These are phyloP conservation scores for Coffea eugenioides DNA, from an alignment of 257 asterid species.

Conservation along the genomic window DNA sequence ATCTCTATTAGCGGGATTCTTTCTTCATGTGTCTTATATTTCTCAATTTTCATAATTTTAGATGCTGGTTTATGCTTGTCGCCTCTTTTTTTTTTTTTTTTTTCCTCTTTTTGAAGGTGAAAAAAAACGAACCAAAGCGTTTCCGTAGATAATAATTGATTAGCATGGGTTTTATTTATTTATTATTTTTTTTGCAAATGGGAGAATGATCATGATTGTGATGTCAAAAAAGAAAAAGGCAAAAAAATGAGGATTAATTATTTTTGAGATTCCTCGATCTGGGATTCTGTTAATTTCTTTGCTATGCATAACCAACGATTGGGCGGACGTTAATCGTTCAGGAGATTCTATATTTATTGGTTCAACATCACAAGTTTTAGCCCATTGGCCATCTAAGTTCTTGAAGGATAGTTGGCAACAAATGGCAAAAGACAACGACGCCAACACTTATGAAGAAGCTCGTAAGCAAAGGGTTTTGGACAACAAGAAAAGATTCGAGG, in stretches of 20 bases:
- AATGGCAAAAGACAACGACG: conserved; percentile 41
- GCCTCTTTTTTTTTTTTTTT: too few relatives aligned
- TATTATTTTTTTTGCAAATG: too few relatives aligned
- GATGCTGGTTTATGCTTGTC: not conserved
- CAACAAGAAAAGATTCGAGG: conserved; percentile 73
- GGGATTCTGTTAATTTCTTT: too few relatives aligned
- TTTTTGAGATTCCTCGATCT: too few relatives aligned
- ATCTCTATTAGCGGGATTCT: too few relatives aligned
- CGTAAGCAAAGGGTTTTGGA: conserved; percentile 74
- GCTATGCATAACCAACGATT: too few relatives aligned
- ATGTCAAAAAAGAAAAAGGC: too few relatives aligned
- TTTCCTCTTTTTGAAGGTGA: not conserved
- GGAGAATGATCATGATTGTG: too few relatives aligned
- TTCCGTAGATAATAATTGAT: too few relatives aligned
- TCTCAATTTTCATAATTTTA: not conserved
- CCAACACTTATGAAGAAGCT: conserved; percentile 58
- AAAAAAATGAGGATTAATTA: too few relatives aligned
- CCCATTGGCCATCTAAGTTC: not conserved
- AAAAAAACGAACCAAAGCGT: too few relatives aligned
- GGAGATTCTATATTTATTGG: not conserved
- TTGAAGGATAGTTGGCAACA: conserved; percentile 1
- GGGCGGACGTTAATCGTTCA: not conserved
- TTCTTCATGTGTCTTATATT: not conserved
- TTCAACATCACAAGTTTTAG: not conserved
- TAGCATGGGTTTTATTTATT: not conserved